These are phyloP conservation scores for Amanita muscaria DNA, from an alignment of 768 basidiomycete species.

Conservation along the genomic window DNA sequence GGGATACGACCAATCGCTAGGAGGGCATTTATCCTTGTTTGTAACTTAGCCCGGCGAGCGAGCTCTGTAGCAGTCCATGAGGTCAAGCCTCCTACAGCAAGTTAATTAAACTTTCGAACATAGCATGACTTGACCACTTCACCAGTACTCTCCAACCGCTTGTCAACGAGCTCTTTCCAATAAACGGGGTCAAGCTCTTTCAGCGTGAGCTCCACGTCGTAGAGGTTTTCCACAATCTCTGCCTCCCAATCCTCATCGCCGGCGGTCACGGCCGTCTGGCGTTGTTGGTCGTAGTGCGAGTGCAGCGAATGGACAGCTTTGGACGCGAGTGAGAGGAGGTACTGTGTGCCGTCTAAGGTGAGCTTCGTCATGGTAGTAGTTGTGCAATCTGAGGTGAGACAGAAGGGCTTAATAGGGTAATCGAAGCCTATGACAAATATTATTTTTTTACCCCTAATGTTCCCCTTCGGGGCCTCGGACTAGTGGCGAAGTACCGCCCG, in stretches of 20 bases:
- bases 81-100: background rate
- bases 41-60: background rate
- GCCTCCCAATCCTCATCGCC: too few relatives aligned
- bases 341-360: too few relatives aligned
- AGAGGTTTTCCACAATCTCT: background rate
- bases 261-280: background rate
- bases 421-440: too few relatives aligned
- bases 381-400: conserved; percentile 1
- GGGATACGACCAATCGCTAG: background rate
- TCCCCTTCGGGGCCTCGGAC: too few relatives aligned
- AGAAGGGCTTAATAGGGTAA: too few relatives aligned
- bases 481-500: too few relatives aligned
- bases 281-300: conserved; percentile 1
- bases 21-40: background rate
- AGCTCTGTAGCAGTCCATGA: background rate
- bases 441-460: too few relatives aligned
- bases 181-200: background rate
- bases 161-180: too few relatives aligned
- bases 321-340: conserved; percentile 2
- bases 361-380: conserved; percentile 2
- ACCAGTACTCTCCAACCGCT: conserved; percentile 1
- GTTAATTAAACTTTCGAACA: background rate
- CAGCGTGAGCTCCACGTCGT: background rate
- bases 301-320: conserved; percentile 1
- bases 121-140: conserved; percentile 1